Conservation (phyloP, 2,329 filamentous ascomycete genomes). For the Beauveria sp. region DNA sequence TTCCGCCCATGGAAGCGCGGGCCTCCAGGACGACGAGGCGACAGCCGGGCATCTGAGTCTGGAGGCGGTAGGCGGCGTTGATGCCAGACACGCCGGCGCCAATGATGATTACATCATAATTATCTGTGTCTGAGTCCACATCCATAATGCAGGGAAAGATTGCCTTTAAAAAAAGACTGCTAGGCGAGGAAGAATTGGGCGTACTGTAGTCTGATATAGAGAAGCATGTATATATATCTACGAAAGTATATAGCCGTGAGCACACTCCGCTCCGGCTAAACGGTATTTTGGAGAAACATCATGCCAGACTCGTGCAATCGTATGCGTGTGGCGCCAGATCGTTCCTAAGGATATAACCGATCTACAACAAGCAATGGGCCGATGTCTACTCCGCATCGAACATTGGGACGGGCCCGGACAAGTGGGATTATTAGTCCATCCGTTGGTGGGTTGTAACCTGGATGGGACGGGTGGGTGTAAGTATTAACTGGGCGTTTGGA, state of each 20-base stretch:
- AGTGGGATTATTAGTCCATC: not conserved
- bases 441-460: not conserved
- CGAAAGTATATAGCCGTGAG: too few relatives aligned
- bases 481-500: not conserved
- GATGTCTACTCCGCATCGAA: not conserved
- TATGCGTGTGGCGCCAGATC: not conserved
- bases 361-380: not conserved
- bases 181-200: too few relatives aligned
- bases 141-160: too few relatives aligned
- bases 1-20: constrained; percentile 56
- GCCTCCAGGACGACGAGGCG: constrained; percentile 45
- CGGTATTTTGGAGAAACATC: not conserved
- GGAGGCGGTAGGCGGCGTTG: constrained; percentile 59
- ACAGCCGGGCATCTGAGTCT: constrained; percentile 47
- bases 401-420: not conserved
- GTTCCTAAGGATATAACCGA: not conserved
- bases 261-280: not conserved
- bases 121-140: too few relatives aligned
- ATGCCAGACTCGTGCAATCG: too few relatives aligned
- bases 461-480: too few relatives aligned
- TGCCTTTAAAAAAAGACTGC: too few relatives aligned
- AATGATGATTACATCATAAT: constrained; percentile 40
- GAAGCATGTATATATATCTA: too few relatives aligned
- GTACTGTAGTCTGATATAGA: too few relatives aligned
- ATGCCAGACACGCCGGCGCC: constrained; percentile 54